These are phyloP conservation scores for Colletotrichum theobromicola DNA, from an alignment of 2,329 filamentous ascomycete species.

Conservation along the genomic window DNA sequence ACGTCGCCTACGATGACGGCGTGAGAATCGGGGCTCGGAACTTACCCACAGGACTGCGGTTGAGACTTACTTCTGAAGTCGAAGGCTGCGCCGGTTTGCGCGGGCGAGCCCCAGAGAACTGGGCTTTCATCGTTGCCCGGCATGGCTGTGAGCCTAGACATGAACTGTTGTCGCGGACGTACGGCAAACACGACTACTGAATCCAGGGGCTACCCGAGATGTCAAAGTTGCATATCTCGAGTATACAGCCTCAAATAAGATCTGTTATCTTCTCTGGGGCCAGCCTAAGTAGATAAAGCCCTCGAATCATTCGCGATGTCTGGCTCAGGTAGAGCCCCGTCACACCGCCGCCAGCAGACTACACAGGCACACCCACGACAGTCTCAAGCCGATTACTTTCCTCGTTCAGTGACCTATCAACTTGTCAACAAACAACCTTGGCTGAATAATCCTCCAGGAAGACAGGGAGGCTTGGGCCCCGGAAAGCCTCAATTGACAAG, in stretches of 20 bases:
- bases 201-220: background rate
- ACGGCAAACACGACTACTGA: background rate
- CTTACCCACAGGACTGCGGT: background rate
- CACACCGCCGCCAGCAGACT: background rate
- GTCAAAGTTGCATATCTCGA: background rate
- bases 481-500: background rate
- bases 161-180: background rate
- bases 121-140: background rate
- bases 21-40: background rate
- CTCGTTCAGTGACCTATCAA: background rate
- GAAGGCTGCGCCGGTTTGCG: slow-evolving; percentile 11
- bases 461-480: background rate
- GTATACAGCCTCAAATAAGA: background rate
- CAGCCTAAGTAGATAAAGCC: background rate
- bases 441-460: background rate
- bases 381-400: background rate
- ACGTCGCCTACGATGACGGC: slow-evolving; percentile 57
- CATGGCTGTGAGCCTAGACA: background rate
- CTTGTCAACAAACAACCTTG: background rate
- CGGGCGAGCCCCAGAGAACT: slow-evolving; percentile 16
- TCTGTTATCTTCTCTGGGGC: background rate
- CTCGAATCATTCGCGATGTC: background rate
- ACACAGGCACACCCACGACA: background rate
- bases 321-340: background rate
- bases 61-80: slow-evolving; percentile 19